phyloP scores from a whole-genome alignment of 441 rosid species.

The Populus hybrid region DNA sequence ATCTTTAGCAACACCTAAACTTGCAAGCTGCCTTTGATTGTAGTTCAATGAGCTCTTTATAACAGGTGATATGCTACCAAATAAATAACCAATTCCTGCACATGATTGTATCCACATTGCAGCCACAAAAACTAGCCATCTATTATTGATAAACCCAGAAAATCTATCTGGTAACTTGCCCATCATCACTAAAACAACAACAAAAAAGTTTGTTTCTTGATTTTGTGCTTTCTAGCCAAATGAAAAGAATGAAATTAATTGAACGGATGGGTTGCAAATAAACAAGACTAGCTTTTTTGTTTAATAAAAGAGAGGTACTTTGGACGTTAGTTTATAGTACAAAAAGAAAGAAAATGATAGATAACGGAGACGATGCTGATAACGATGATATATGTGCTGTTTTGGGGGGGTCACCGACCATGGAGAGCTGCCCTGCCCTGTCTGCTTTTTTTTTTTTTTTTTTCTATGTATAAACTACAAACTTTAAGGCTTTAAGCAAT shows the following conservation, averaged over 20 bases:
- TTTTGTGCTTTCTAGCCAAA: not conserved
- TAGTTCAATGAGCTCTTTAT: constrained; percentile 69
- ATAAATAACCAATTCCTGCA: constrained; percentile 89
- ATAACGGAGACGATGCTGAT: too few species aligned
- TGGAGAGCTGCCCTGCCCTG: too few species aligned
- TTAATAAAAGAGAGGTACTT: too few species aligned
- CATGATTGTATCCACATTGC: constrained; percentile 90
- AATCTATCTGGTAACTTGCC: constrained; percentile 45
- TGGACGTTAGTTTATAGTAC: too few species aligned
- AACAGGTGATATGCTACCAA: constrained; percentile 95
- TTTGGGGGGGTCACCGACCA: too few species aligned
- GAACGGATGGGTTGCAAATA: not conserved
- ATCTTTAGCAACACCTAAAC: constrained; percentile 93
- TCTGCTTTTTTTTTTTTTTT: too few species aligned
- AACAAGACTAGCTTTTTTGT: not conserved
- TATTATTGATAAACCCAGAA: constrained; percentile 49
- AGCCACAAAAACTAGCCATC: constrained; percentile 76
- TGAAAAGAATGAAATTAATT: not conserved
- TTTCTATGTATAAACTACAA: too few species aligned
- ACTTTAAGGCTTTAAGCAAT: too few species aligned
- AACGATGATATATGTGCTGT: too few species aligned
- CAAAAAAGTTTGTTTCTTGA: not conserved
- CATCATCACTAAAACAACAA: constrained; percentile 23
- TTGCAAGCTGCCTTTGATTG: constrained; percentile 64
- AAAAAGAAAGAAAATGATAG: too few species aligned